These are phyloP conservation scores for Triticum urartu DNA, from an alignment of 176 grass and related monocot genomes.

Conservation along the genomic window DNA sequence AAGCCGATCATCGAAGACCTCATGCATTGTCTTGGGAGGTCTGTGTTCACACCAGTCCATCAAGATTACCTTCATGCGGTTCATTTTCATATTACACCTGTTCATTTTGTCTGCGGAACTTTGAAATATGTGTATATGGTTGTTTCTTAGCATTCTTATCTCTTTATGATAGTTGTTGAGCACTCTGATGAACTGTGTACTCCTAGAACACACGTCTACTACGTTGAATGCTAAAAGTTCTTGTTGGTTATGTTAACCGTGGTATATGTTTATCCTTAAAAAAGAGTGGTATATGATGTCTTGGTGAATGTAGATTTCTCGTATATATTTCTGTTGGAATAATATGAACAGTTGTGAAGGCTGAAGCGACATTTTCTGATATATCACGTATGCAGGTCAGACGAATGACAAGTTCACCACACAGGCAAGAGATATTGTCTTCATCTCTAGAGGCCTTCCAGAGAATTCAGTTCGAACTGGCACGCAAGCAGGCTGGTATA, in stretches of 20 bases:
- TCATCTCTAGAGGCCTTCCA: slow-evolving; percentile 98
- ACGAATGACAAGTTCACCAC: slow-evolving; percentile 94
- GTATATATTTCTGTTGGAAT: not conserved
- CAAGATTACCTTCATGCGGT: slow-evolving; percentile 13
- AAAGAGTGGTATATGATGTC: not conserved
- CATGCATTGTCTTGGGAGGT: slow-evolving; percentile 99
- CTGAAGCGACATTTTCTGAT: not conserved
- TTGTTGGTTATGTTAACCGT: slow-evolving; percentile 8
- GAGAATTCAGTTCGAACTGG: slow-evolving; percentile 87
- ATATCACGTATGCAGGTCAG: slow-evolving; percentile 67
- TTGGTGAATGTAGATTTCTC: not conserved
- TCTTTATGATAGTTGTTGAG: not conserved
- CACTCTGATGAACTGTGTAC: slow-evolving; percentile 5
- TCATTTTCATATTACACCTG: slow-evolving; percentile 5
- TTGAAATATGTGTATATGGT: not conserved
- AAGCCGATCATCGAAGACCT: slow-evolving; percentile 89
- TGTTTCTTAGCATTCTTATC: not conserved
- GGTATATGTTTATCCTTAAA: not conserved
- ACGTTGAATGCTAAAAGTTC: not conserved
- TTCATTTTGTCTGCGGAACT: slow-evolving; percentile 1
- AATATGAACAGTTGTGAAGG: not conserved
- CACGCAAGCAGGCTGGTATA: slow-evolving; percentile 63
- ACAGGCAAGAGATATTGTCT: slow-evolving; percentile 98
- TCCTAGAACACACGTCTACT: not conserved
- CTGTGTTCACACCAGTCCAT: not conserved